phyloP scores from a whole-genome alignment of 768 basidiomycete genomes.

The Mycena venus region DNA sequence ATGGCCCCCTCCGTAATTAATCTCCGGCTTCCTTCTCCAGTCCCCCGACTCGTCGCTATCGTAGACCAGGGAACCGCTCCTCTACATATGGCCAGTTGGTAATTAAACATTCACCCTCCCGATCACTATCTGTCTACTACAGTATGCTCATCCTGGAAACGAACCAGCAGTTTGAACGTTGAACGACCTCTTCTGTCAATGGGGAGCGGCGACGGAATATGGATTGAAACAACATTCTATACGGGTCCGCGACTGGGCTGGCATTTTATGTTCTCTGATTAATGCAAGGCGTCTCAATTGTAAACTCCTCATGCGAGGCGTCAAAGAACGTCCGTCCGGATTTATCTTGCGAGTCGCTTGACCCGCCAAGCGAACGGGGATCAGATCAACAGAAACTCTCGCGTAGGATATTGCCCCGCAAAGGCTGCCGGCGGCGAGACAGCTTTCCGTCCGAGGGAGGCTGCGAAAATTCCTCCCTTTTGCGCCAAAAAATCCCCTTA shows the following conservation, averaged over 20 bases:
- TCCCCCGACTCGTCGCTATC: too few relatives aligned
- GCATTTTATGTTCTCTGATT: slow-evolving; percentile 28
- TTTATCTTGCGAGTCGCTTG: background rate
- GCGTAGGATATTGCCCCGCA: background rate
- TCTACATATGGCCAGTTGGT: slow-evolving; percentile 1
- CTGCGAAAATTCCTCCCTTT: slow-evolving; percentile 20
- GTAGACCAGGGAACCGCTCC: slow-evolving; percentile 36
- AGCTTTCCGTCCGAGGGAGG: background rate
- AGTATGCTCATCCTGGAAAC: background rate
- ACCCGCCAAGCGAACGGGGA: background rate
- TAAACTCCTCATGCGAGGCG: slow-evolving; percentile 21
- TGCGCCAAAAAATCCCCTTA: background rate
- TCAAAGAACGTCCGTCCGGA: slow-evolving; percentile 22
- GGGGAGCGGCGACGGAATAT: background rate
- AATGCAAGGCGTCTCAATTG: background rate
- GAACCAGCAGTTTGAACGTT: too few relatives aligned
- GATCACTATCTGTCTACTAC: slow-evolving; percentile 12
- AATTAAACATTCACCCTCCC: slow-evolving; percentile 19
- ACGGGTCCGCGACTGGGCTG: background rate
- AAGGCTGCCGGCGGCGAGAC: slow-evolving; percentile 4
- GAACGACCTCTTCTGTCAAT: background rate
- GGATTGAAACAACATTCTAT: background rate
- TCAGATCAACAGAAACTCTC: slow-evolving; percentile 15
- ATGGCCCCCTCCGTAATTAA: slow-evolving; percentile 9
- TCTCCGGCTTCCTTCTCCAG: too few relatives aligned